Evolutionary conservation across 352 stramenopile genomes (phyloP), one percentile per base, ranked within the genome.

Genomic region (Pythium guiyangense): DNA sequence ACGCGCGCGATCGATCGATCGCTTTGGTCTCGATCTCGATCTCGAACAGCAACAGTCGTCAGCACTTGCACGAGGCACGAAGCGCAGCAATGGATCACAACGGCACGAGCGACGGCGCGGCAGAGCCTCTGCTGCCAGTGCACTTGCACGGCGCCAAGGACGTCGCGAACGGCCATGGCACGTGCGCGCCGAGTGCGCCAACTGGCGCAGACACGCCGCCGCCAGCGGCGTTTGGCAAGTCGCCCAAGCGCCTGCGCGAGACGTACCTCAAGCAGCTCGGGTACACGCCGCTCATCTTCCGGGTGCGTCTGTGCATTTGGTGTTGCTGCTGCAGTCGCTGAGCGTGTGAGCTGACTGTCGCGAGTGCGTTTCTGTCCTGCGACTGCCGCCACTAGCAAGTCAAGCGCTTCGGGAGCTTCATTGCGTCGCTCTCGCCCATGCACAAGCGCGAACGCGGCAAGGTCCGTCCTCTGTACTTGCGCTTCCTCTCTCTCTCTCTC

Each of bases 221-320:
- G 25, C 49, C 50, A 15, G 58, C 22, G 22, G 22, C 48, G 47
- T 50, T 67, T 15, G 49, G 46, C 59, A 68, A 76, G 50, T 75
- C 70, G 34, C 73, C 63, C 18, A 74, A 74, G 52, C 69, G 52
- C 53, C 50, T 84, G 43, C 77, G 79, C 57, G 77, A 90, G 35
- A 80, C 70, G 27, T 92, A 91, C 60, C 58, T 89, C 55, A 83
- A 87, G 57, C 74, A 84, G 62, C 64, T 91, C 10, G 80, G 80
- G 26, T 93, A 91, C 72, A 89, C 80, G 56, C 80, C 83, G 44
- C 75, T 93, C 12, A 80, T 86, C 68, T 93, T 93, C 55, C 77
- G 80, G 66, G 83, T 90, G 43, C 57, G 64, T 57, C 60, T 11
- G 27, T 35, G 27, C 27, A 50, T n/a, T 63, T 1, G 12, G 10